Base-by-base conservation (phyloP, 179 eudicot species). In the Amaranthus tricolor region DNA sequence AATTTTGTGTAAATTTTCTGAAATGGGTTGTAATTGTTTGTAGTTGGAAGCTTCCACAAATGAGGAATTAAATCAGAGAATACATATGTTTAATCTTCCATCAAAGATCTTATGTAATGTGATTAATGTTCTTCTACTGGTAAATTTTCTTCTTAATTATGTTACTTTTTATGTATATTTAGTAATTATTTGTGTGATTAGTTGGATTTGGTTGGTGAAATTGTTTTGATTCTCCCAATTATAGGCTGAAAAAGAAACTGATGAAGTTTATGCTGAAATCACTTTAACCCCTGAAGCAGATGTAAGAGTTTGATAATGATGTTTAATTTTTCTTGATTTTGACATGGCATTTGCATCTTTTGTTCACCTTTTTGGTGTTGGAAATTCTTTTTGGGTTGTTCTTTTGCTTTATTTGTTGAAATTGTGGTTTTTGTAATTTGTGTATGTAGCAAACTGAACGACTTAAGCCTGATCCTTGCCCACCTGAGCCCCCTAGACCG, bases 41-140 rank as follows among this genome's bases (percentile, higher is more conserved):
- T 78, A 94, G 98, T 77, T 92, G 83, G 91, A 93, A 82, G 99
- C 92, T 52, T 93, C 97, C 65, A 95, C 92, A 67, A 93, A 91
- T 84, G 88, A 86, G 79, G 96, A 89, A 65, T 70, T 84, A 66
- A 74, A 86, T 78, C 84, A 82, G 76, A 82, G 78, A 62, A 88
- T 88, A 49, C 87, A 89, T 63, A 74, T 85, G 76, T 89, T 87
- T 79, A 77, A 86, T 62, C 89, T 94, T 9, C 82, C 88, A 31
- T 74, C 93, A 17, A 94, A 88, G 92, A 92, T 94, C 86, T 90
- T 94, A 20, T 94, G 98, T 75, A 76, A 83, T 49, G 96, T 92
- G 59, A 45, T 88, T 64, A 56, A 92, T 85, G 70, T 88, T 82
- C 77, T 77, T 31, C 88, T 89, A 5, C 72, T 81, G 88, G 98